Conservation (phyloP, 257 asterid species). For the Fraxinus cuspidata region DNA sequence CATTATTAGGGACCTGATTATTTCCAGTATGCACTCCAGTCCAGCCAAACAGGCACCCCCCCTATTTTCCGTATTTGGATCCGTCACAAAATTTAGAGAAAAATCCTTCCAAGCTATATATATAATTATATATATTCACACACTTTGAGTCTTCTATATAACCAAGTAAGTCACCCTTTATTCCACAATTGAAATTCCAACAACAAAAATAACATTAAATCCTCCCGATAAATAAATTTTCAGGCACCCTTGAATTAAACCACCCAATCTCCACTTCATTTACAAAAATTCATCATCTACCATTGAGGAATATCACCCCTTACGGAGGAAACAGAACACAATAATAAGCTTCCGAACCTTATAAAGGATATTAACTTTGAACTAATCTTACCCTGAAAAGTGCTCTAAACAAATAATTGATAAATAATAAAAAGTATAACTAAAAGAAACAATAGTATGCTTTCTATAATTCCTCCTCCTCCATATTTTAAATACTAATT, state of each 20-base stretch:
- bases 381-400: slow-evolving; percentile 34
- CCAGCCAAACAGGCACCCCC: slow-evolving; percentile 67
- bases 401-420: slow-evolving; percentile 10
- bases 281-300: slow-evolving; percentile 12
- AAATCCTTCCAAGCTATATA: slow-evolving; percentile 26
- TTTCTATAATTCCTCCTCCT: slow-evolving; percentile 7
- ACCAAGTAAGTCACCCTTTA: slow-evolving; percentile 26
- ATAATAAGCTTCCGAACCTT: slow-evolving; percentile 28
- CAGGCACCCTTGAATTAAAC: slow-evolving; percentile 18
- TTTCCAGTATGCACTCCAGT: slow-evolving; percentile 85
- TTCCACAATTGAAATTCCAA: slow-evolving; percentile 17
- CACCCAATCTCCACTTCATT: slow-evolving; percentile 11
- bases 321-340: slow-evolving; percentile 19
- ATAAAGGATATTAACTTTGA: slow-evolving; percentile 25
- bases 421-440: background rate
- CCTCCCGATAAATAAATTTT: background rate
- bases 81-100: slow-evolving; percentile 52
- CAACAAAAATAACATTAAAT: background rate
- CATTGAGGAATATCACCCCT: slow-evolving; percentile 8
- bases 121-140: slow-evolving; percentile 7
- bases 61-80: slow-evolving; percentile 49
- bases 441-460: background rate
- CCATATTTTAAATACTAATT: background rate
- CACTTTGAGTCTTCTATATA: slow-evolving; percentile 12
- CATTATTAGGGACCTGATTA: slow-evolving; percentile 91